These are phyloP conservation scores for Corylus avellana DNA, from an alignment of 306 rosid species.

Conservation along the genomic window DNA sequence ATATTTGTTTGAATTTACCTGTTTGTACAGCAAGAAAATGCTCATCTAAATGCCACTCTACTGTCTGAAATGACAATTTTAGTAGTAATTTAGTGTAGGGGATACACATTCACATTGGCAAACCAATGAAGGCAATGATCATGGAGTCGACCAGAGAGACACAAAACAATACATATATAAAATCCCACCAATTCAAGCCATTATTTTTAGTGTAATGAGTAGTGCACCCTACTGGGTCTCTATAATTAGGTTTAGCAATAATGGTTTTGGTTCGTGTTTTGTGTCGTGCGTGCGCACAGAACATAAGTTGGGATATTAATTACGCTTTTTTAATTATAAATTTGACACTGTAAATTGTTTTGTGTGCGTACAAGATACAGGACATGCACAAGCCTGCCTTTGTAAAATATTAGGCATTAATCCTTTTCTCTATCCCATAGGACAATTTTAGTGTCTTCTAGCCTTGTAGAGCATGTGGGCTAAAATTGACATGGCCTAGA, in stretches of 20 bases:
- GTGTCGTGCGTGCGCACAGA: no score
- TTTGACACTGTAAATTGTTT: no score
- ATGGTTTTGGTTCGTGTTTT: no score
- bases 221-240: slow-evolving; percentile 19
- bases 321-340: no score
- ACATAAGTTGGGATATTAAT: no score
- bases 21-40: slow-evolving; percentile 15
- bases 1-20: slow-evolving; percentile 22
- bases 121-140: slow-evolving; percentile 42
- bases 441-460: neutral
- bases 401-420: no score
- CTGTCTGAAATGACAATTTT: slow-evolving; percentile 24
- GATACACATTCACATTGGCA: neutral
- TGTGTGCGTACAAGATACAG: no score
- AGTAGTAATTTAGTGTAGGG: slow-evolving; percentile 16
- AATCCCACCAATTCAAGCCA: neutral
- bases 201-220: slow-evolving; percentile 23
- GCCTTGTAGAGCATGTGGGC: neutral
- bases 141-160: slow-evolving; percentile 21
- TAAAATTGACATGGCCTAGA: neutral
- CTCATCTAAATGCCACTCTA: slow-evolving; percentile 24
- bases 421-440: neutral
- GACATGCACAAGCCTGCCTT: no score
- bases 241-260: neutral
- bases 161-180: slow-evolving; percentile 9